Evolutionary conservation across 306 rosid genomes (phyloP).

Genomic region (Glycine soja): DNA sequence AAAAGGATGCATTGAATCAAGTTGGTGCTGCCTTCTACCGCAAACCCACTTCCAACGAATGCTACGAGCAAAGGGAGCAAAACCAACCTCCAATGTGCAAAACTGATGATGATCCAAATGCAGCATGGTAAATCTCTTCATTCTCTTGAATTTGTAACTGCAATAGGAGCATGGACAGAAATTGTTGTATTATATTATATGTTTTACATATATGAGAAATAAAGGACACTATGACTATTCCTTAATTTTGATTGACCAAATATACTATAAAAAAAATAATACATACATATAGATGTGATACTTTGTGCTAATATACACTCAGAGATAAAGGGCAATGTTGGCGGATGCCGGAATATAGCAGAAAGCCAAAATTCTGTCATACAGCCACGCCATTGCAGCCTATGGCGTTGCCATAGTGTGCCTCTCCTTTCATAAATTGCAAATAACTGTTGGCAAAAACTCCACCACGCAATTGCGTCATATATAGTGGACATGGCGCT

Average conservation of each 20-base stretch:
- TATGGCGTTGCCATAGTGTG: too few relatives aligned
- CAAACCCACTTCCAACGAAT: slow-evolving; percentile 71
- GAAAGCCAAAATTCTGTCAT: too few relatives aligned
- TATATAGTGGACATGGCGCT: too few relatives aligned
- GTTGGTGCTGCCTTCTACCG: slow-evolving; percentile 78
- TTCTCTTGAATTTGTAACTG: neutral
- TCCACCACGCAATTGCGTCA: too few relatives aligned
- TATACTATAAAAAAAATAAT: neutral
- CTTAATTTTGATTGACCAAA: slow-evolving; percentile 4
- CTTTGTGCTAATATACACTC: neutral
- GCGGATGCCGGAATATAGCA: too few relatives aligned
- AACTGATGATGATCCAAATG: slow-evolving; percentile 74
- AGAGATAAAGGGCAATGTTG: too few relatives aligned
- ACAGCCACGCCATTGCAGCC: too few relatives aligned
- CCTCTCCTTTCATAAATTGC: too few relatives aligned
- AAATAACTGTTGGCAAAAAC: too few relatives aligned
- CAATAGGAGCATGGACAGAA: neutral
- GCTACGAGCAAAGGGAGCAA: slow-evolving; percentile 70
- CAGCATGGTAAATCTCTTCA: slow-evolving; percentile 68
- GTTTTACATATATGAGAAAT: neutral
- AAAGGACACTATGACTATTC: neutral
- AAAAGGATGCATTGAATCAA: slow-evolving; percentile 64
- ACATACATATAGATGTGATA: too few relatives aligned
- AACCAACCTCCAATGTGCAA: slow-evolving; percentile 81
- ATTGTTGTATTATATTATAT: neutral